Conservation (phyloP, 352 stramenopile genomes). For the Pythium rhizo-oryzae region DNA sequence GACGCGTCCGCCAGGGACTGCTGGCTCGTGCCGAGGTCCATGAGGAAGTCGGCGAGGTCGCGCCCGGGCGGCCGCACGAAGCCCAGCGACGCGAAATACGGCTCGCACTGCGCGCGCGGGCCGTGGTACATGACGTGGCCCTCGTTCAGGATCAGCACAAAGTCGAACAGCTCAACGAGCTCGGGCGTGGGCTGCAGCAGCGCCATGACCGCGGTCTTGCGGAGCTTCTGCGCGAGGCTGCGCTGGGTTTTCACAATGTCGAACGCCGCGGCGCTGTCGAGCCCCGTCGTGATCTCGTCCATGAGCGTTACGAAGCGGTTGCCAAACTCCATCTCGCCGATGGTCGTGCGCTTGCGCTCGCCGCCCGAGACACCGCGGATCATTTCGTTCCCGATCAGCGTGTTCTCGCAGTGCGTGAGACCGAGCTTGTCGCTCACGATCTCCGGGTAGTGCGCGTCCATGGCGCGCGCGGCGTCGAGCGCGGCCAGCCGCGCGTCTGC, state of each 20-base stretch:
- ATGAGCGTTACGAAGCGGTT: slow-evolving; percentile 67
- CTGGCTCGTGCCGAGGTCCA: slow-evolving; percentile 52
- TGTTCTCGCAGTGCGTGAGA: slow-evolving; percentile 43
- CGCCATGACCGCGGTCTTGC: slow-evolving; percentile 67
- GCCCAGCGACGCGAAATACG: slow-evolving; percentile 84
- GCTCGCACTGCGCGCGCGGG: slow-evolving; percentile 49
- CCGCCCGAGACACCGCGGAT: slow-evolving; percentile 52
- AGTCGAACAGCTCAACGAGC: slow-evolving; percentile 92
- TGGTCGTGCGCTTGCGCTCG: slow-evolving; percentile 68
- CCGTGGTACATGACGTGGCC: slow-evolving; percentile 90
- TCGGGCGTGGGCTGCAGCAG: slow-evolving; percentile 92
- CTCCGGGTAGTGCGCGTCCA: slow-evolving; percentile 44
- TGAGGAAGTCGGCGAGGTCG: slow-evolving; percentile 92
- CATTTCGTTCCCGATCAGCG: slow-evolving; percentile 58
- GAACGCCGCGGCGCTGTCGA: slow-evolving; percentile 90
- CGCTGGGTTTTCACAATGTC: slow-evolving; percentile 77
- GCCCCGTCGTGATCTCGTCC: slow-evolving; percentile 92
- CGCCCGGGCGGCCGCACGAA: slow-evolving; percentile 56
- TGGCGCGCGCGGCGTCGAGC: slow-evolving; percentile 37
- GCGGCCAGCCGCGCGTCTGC: slow-evolving; percentile 42
- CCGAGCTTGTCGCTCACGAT: slow-evolving; percentile 38
- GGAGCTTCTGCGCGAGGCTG: slow-evolving; percentile 60
- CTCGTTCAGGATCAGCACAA: slow-evolving; percentile 91
- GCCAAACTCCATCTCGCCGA: slow-evolving; percentile 79
- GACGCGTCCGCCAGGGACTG: slow-evolving; percentile 19